Evolutionary conservation across 2,329 filamentous ascomycete species (phyloP), one percentile per base, ranked within the genome.

Genomic region (Hypoxylon sp.): DNA sequence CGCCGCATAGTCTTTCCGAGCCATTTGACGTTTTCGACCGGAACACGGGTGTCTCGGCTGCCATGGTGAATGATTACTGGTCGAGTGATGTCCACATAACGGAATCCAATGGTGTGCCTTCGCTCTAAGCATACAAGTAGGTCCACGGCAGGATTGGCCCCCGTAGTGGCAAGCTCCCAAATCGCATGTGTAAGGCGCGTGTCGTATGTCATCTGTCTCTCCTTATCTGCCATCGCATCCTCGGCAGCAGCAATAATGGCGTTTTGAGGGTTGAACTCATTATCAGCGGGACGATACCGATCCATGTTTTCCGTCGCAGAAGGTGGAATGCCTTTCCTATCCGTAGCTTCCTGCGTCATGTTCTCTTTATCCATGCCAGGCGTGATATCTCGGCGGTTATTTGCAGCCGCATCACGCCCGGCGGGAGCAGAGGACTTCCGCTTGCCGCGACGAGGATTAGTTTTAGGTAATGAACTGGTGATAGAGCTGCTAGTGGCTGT

Each of bases 1-100:
- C 92, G 86, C 29, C 92, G 89, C 94, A 99, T 98, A 43, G 92
- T 92, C 79, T 94, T 94, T 63, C 94, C 94, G 6, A 99, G 85
- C 96, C 96, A 99, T 70, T 91, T 87, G 21, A 97, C 93, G 74
- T 99, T 99, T 61, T 97, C 96, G 12, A 97, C 91, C 0, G 96
- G 96, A 1, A 99, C 96, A 23, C 96, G 88, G 5, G 91, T 94
- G 75, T 99, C 96, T 72, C 92, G 90, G 74, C 89, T 93, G 37
- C 96, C 96, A 77, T 99, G 96, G 74, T 97, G 95, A 70, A 99
- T 97, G 23, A 97, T 91, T 0, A 98, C 92, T 0, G 93, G 88
- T 7, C 94, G 88, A 5, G 91, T 96, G 70, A 99, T 97, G 76
- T 99, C 96, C 16, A 97, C 95, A 76, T 99, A 99, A 52, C 94